A percentile compares a stretch with the other conserved stretches of the same genome.
phyloP scores from a whole-genome alignment of 2,329 filamentous ascomycete species.

The Epichloe sibirici region DNA sequence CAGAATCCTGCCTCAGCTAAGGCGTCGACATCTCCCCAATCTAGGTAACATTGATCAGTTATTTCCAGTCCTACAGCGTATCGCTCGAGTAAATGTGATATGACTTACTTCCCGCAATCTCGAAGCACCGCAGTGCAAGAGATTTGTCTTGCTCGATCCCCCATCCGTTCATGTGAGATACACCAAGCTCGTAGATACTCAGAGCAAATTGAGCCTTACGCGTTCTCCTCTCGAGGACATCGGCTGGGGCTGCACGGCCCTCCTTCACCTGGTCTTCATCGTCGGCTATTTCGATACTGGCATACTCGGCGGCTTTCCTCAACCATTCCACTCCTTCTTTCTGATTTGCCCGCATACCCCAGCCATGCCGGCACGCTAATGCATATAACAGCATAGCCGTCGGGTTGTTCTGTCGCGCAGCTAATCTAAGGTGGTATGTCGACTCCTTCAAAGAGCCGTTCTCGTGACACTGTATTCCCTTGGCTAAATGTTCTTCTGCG shows the following conservation, averaged over 20 bases:
- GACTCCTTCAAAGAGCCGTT: constrained; percentile 81
- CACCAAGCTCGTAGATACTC: constrained; percentile 90
- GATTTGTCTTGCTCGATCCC: constrained; percentile 86
- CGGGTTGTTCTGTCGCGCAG: constrained; percentile 72
- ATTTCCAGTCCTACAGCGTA: not conserved
- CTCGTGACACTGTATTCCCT: constrained; percentile 84
- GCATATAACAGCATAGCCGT: constrained; percentile 96
- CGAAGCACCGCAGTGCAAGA: constrained; percentile 82
- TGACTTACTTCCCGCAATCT: constrained; percentile 73
- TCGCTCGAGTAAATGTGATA: too few relatives aligned
- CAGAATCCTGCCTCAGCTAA: constrained; percentile 91
- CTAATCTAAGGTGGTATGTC: constrained; percentile 87
- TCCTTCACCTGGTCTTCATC: constrained; percentile 58
- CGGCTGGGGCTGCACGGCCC: constrained; percentile 40
- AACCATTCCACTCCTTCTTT: constrained; percentile 86
- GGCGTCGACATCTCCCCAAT: constrained; percentile 91
- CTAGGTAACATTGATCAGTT: constrained; percentile 21
- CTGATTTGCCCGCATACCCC: constrained; percentile 92
- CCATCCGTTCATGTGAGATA: constrained; percentile 98
- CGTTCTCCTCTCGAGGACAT: constrained; percentile 62
- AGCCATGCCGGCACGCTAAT: constrained; percentile 87
- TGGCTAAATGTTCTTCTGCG: constrained; percentile 77
- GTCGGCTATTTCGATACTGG: constrained; percentile 70
- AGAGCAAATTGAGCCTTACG: constrained; percentile 88
- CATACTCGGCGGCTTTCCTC: constrained; percentile 76